Evolutionary conservation across 495 filamentous ascomycete species (phyloP).

Genomic region (Daldinia caldariorum): DNA sequence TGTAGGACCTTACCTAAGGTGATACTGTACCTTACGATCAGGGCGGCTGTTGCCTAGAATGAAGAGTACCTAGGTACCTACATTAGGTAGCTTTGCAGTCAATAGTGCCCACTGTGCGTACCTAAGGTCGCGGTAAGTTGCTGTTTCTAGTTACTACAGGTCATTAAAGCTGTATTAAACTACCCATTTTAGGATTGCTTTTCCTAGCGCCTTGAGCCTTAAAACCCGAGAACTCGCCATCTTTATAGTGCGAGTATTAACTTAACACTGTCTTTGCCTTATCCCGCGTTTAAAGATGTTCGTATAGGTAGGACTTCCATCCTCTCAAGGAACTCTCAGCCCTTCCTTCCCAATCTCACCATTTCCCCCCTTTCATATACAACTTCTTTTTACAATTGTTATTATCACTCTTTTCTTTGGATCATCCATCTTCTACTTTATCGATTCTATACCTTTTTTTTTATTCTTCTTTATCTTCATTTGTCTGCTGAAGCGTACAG

Average conservation of each 20-base stretch:
- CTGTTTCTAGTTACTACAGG: background rate
- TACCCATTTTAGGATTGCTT: background rate
- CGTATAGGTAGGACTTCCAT: constrained; percentile 2
- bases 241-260: background rate
- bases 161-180: background rate
- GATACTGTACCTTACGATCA: constrained; percentile 22
- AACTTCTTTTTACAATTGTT: constrained; percentile 23
- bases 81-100: too few relatives aligned
- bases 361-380: constrained; percentile 10
- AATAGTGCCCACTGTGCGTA: too few relatives aligned
- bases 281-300: constrained; percentile 16
- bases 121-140: background rate
- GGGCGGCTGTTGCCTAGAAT: constrained; percentile 31
- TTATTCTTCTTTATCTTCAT: constrained; percentile 4
- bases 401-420: constrained; percentile 22
- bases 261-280: constrained; percentile 16
- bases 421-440: constrained; percentile 11
- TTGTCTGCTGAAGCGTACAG: background rate
- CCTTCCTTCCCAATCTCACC: constrained; percentile 18
- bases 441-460: constrained; percentile 1
- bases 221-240: background rate
- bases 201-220: background rate
- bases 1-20: too few relatives aligned
- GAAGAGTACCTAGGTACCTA: constrained; percentile 2
- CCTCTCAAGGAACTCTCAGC: constrained; percentile 23